Base-by-base conservation (phyloP, 768 basidiomycete species). In the Lactarius indigo region DNA sequence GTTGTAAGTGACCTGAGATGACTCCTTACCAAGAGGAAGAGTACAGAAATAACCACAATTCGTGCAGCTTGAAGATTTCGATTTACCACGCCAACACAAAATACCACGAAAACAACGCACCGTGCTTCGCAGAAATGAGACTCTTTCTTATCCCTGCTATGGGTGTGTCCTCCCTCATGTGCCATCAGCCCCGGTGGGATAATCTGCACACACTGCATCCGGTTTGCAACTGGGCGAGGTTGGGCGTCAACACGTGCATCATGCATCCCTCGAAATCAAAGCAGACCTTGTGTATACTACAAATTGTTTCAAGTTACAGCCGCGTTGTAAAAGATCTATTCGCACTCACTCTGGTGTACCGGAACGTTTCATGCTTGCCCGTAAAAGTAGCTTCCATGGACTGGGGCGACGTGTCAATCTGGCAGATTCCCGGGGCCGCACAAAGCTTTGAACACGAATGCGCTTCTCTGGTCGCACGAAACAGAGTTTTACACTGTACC, bases 371-470 rank as follows among this genome's bases (percentile, higher is more conserved):
- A 58, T 87, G 83, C 64, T 74, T 77, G 0, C 87, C 87, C 0
- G 81, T 82, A 68, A 88, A 88, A 0, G 85, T 87, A 6, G 85
- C 84, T 69, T 87, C 83, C 37, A 88, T 81, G 0, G 85, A 83
- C 61, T 84, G 81, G 0, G 87, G 87, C 0, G 80, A 77, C 0
- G 82, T 85, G 60, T 87, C 81, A 17, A 88, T 87, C 56, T 86
- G 78, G 63, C 87, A 88, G 23, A 82, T 83, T 3, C 87, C 87
- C 1, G 72, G 70, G 0, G 79, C 76, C n/a, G 75, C 68, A 64
- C 87, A 88, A 3, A 75, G 44, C 0, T 77, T 72, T 17, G 70
- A 58, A 66, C 86, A 87, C 20, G 77, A 62, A 70, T 87, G 86
- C 23, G 78, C 76, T 76, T 87, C 81, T 2, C 86, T 87, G 56